Conservation (phyloP, 306 rosid genomes). For the Cyamopsis tetragonoloba region DNA sequence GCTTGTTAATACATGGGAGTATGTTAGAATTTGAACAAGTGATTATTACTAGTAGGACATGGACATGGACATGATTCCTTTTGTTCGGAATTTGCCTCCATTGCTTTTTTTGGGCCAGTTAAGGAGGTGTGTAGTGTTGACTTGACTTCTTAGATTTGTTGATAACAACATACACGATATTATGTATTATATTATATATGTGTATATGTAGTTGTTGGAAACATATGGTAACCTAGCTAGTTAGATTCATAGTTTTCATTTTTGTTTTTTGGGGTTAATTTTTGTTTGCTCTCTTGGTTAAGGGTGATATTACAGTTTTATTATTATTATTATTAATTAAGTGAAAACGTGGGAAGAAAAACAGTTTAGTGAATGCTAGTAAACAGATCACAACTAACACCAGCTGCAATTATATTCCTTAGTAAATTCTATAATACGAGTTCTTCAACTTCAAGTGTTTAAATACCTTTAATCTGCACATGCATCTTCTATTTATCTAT, state of each 20-base stretch:
- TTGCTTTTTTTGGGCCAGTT: slow-evolving; percentile 15
- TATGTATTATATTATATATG: background rate
- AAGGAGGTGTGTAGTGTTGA: slow-evolving; percentile 29
- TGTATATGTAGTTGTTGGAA: slow-evolving; percentile 5
- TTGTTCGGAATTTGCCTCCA: slow-evolving; percentile 22
- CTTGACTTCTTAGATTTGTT: slow-evolving; percentile 22
- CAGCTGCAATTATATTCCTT: too few relatives aligned
- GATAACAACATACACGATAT: slow-evolving; percentile 14
- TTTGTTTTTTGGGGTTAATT: background rate
- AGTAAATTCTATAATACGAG: too few relatives aligned
- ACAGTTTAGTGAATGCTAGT: too few relatives aligned
- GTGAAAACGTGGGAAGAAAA: too few relatives aligned
- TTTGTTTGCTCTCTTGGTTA: background rate
- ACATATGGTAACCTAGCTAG: slow-evolving; percentile 2
- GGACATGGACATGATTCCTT: slow-evolving; percentile 15
- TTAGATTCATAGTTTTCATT: background rate
- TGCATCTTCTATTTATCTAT: too few relatives aligned
- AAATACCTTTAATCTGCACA: too few relatives aligned
- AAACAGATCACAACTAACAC: too few relatives aligned
- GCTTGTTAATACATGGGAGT: slow-evolving; percentile 48
- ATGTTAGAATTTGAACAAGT: slow-evolving; percentile 34
- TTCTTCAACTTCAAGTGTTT: too few relatives aligned
- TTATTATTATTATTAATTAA: too few relatives aligned
- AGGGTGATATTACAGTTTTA: too few relatives aligned
- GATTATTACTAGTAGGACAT: slow-evolving; percentile 27